Evolutionary conservation across 2,329 filamentous ascomycete species (phyloP).

Genomic region (Penicillium occitanis): DNA sequence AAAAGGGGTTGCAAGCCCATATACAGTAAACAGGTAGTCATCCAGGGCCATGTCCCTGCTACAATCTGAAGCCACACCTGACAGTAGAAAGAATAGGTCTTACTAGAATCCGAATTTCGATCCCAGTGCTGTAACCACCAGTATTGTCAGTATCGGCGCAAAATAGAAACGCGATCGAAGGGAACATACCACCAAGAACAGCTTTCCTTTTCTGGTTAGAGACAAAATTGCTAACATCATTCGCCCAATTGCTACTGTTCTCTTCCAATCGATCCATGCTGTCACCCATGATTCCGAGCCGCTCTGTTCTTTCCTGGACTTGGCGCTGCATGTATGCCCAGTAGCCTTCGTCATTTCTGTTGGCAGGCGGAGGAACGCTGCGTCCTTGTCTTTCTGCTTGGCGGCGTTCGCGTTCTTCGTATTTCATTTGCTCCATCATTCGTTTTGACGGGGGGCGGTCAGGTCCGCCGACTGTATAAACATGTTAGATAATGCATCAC

Average conservation of each 20-base stretch:
- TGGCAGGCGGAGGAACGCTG: constrained; percentile 30
- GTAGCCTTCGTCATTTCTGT: constrained; percentile 61
- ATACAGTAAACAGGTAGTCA: background rate
- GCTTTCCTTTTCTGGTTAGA: constrained; percentile 83
- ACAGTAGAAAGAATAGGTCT: background rate
- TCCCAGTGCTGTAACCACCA: constrained; percentile 16
- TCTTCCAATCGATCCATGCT: constrained; percentile 79
- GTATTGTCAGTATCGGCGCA: background rate
- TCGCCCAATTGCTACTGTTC: constrained; percentile 77
- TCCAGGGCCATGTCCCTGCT: background rate
- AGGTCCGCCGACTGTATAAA: constrained; percentile 67
- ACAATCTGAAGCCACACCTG: background rate
- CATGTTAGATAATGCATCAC: background rate
- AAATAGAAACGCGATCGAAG: background rate
- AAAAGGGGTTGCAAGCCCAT: background rate
- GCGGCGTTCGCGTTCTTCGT: constrained; percentile 64
- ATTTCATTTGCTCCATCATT: constrained; percentile 76
- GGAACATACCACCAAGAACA: constrained; percentile 62
- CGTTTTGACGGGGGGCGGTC: constrained; percentile 84
- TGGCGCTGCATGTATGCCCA: constrained; percentile 81
- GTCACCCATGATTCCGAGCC: constrained; percentile 77
- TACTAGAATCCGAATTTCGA: constrained; percentile 24
- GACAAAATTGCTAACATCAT: constrained; percentile 85
- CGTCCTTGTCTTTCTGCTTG: constrained; percentile 39
- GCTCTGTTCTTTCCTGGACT: constrained; percentile 87